Evolutionary conservation across 208 protist genomes (phyloP).

Genomic region (Leishmania turanica): DNA sequence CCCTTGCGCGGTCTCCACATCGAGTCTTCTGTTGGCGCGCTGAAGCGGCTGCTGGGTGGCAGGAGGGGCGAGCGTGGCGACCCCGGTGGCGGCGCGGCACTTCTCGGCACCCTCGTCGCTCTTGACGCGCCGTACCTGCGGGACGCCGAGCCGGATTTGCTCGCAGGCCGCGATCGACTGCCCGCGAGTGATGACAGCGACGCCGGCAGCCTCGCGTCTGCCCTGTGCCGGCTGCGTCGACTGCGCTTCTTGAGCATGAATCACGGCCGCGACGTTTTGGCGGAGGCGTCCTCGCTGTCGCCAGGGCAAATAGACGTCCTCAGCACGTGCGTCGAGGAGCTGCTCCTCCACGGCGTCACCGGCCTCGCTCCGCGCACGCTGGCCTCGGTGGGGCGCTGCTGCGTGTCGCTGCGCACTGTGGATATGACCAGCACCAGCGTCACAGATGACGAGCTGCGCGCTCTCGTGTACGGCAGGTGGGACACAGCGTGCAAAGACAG

Average conservation of each 20-base stretch:
- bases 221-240: background rate
- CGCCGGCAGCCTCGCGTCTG: background rate
- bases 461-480: slow-evolving; percentile 22
- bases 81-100: background rate
- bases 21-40: slow-evolving; percentile 8
- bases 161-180: slow-evolving; percentile 1
- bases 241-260: slow-evolving; percentile 20
- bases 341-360: slow-evolving; percentile 14
- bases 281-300: background rate
- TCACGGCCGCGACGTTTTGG: slow-evolving; percentile 1
- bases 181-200: background rate
- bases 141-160: background rate
- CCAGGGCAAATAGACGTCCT: background rate
- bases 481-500: background rate
- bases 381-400: slow-evolving; percentile 4
- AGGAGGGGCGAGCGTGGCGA: background rate
- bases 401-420: slow-evolving; percentile 15
- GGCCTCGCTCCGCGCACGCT: slow-evolving; percentile 12
- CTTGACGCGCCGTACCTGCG: slow-evolving; percentile 24
- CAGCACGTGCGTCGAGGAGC: slow-evolving; percentile 6
- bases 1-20: slow-evolving; percentile 30
- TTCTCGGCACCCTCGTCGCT: slow-evolving; percentile 15
- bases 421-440: slow-evolving; percentile 31
- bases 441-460: slow-evolving; percentile 7
- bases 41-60: slow-evolving; percentile 7